A percentile compares a stretch with the other conserved stretches of the same genome.
These are phyloP conservation scores for Nyssa sinensis DNA, from an alignment of 148 eudicot species.

Conservation along the genomic window DNA sequence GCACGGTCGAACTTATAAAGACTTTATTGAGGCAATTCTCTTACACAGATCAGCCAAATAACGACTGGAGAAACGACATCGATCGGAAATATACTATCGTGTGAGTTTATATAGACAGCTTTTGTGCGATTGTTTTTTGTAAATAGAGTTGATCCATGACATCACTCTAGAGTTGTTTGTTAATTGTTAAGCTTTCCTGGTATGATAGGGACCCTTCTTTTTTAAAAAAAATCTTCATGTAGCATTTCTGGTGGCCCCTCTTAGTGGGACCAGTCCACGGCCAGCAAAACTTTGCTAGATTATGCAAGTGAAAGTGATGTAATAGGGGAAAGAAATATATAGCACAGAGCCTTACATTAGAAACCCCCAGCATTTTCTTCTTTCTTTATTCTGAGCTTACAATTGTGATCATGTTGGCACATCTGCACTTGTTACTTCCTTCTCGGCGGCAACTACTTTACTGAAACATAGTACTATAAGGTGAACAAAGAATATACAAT, in stretches of 20 bases:
- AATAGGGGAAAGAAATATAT: constrained; percentile 1
- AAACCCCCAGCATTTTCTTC: constrained; percentile 4
- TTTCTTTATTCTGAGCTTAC: too few species aligned
- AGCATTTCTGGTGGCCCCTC: background rate
- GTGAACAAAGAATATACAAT: too few species aligned
- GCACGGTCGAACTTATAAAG: constrained; percentile 20
- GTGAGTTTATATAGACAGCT: constrained; percentile 5
- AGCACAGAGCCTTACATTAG: background rate
- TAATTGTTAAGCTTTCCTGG: background rate
- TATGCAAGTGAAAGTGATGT: constrained; percentile 15
- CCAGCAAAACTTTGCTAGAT: background rate
- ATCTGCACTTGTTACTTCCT: too few species aligned
- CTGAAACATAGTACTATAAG: too few species aligned
- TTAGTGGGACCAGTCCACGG: constrained; percentile 9
- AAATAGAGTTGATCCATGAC: constrained; percentile 19
- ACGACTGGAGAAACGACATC: constrained; percentile 7
- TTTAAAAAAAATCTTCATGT: background rate
- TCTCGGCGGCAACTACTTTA: too few species aligned
- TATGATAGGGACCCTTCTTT: too few species aligned
- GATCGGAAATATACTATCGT: background rate
- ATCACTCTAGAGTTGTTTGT: constrained; percentile 7
- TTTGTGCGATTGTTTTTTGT: constrained; percentile 13
- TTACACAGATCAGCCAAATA: constrained; percentile 14
- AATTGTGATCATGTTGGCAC: too few species aligned
- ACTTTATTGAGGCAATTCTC: background rate